A percentile compares a stretch with the other conserved stretches of the same genome.
Conservation (phyloP, 805 yeast species). For the Limtongia smithiae region DNA sequence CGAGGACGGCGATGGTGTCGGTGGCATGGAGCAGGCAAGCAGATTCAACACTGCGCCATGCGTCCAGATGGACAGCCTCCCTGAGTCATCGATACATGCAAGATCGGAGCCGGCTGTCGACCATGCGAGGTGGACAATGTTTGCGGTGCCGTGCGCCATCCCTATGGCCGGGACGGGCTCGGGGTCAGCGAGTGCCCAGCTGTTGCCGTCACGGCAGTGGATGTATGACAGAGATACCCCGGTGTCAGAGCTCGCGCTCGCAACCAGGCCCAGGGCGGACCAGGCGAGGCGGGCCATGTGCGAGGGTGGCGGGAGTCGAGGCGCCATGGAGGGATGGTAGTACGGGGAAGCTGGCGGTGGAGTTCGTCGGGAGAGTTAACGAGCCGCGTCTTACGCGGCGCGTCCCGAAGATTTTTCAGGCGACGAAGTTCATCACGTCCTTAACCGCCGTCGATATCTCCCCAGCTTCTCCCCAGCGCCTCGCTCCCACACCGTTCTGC, state of each 20-base stretch:
- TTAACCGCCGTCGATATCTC: too few species aligned
- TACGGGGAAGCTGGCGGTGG: too few species aligned
- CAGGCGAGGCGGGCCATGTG: slow-evolving; percentile 21
- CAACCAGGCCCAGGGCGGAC: slow-evolving; percentile 30
- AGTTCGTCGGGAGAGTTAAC: too few species aligned
- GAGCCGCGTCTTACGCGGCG: too few species aligned
- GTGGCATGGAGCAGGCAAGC: slow-evolving; percentile 27
- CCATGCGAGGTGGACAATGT: slow-evolving; percentile 55
- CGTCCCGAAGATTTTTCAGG: too few species aligned
- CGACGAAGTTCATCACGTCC: too few species aligned
- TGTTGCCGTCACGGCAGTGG: slow-evolving; percentile 68
- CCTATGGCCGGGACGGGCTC: slow-evolving; percentile 37
- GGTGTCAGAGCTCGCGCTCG: slow-evolving; percentile 11
- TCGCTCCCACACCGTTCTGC: not conserved
- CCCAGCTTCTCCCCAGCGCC: too few species aligned
- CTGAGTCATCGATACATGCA: slow-evolving; percentile 70
- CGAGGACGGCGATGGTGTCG: slow-evolving; percentile 26
- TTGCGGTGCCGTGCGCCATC: slow-evolving; percentile 23
- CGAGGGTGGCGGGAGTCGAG: too few species aligned
- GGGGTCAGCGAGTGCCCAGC: slow-evolving; percentile 73
- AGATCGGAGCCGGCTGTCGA: slow-evolving; percentile 76
- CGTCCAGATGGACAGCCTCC: slow-evolving; percentile 56
- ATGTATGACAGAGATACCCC: slow-evolving; percentile 34
- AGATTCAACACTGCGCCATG: slow-evolving; percentile 31
- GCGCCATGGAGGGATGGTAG: too few species aligned